Conservation (phyloP, 2,329 filamentous ascomycete genomes). For the Fusarium equiseti region DNA sequence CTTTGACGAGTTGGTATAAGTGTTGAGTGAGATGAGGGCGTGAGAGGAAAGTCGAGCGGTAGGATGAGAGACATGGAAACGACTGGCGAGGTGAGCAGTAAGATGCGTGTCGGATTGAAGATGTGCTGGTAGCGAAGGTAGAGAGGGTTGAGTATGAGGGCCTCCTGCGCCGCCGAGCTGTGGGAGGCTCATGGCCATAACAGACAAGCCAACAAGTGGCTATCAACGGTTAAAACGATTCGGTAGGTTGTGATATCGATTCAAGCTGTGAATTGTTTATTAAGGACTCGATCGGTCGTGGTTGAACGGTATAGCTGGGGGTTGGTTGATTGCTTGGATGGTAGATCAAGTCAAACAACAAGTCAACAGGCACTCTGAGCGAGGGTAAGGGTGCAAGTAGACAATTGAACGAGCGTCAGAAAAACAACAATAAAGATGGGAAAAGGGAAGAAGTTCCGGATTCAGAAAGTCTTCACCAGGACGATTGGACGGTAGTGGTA, state of each 20-base stretch:
- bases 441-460: constrained; percentile 30
- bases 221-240: constrained; percentile 32
- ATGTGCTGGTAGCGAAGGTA: constrained; percentile 89
- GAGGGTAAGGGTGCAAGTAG: constrained; percentile 37
- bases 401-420: constrained; percentile 47
- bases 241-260: constrained; percentile 22
- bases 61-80: constrained; percentile 91
- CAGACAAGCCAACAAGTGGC: constrained; percentile 54
- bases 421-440: constrained; percentile 26
- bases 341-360: constrained; percentile 9
- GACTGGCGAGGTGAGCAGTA: constrained; percentile 84
- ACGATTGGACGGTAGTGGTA: constrained; percentile 38
- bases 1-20: constrained; percentile 88
- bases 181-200: constrained; percentile 72
- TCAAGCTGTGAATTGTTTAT: constrained; percentile 13
- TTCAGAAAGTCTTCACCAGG: constrained; percentile 39
- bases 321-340: constrained; percentile 8
- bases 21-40: constrained; percentile 92
- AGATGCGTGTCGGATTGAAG: constrained; percentile 82
- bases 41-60: constrained; percentile 92
- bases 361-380: constrained; percentile 39
- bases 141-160: constrained; percentile 83
- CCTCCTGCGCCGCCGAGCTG: constrained; percentile 64
- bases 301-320: constrained; percentile 6
- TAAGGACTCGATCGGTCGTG: constrained; percentile 21